A percentile compares a stretch with the other conserved stretches of the same genome.
Conservation (phyloP, 768 basidiomycete genomes). For the Hydnum rufescens region DNA sequence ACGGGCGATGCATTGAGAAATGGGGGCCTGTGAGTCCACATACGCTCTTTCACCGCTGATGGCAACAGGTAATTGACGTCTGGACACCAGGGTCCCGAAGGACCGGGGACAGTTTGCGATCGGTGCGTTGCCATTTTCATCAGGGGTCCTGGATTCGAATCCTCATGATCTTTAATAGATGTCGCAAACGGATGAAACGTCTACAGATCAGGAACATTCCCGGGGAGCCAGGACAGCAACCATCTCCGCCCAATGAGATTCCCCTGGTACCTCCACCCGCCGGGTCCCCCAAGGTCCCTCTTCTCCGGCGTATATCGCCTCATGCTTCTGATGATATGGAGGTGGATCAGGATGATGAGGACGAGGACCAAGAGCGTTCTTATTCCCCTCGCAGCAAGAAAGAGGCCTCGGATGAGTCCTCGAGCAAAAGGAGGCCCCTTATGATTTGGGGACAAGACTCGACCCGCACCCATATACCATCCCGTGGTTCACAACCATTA, state of each 20-base stretch:
- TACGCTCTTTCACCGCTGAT: slow-evolving; percentile 60
- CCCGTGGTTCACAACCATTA: no score
- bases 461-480: no score
- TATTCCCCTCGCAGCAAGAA: no score
- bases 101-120: background rate
- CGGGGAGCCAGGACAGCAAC: no score
- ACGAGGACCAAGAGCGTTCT: no score
- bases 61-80: no score
- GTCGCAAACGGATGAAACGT: slow-evolving; percentile 73
- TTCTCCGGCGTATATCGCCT: no score
- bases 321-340: background rate
- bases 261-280: no score
- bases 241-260: no score
- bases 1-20: slow-evolving; percentile 71
- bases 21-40: slow-evolving; percentile 75
- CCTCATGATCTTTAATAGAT: slow-evolving; percentile 22
- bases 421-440: no score
- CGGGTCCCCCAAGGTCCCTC: background rate
- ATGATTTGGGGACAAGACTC: no score
- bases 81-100: background rate
- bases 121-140: background rate
- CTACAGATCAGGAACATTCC: slow-evolving; percentile 42
- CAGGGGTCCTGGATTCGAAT: background rate
- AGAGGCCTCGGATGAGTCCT: no score
- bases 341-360: slow-evolving; percentile 8